These are phyloP conservation scores for Ceraceosorus bombacis DNA, from an alignment of 1,284 basidiomycete species.

Conservation along the genomic window DNA sequence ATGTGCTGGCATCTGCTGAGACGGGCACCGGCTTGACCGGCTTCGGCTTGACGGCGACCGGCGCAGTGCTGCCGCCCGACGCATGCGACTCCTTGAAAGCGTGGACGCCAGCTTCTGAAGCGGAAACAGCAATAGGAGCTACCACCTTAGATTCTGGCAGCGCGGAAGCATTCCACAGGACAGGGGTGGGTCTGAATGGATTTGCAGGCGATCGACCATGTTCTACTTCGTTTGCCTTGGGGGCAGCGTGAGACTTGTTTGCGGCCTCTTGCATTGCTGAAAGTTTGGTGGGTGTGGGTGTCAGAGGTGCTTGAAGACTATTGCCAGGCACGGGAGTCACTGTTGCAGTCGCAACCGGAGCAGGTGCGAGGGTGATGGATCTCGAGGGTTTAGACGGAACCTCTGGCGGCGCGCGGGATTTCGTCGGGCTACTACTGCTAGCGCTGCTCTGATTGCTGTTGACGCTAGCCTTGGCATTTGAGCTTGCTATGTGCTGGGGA, in stretches of 20 bases:
- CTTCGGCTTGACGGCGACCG: constrained; percentile 21
- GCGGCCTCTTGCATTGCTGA: too few relatives aligned
- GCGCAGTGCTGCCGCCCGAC: not conserved
- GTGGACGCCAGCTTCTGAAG: constrained; percentile 17
- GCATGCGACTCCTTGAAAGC: constrained; percentile 32
- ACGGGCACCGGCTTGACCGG: constrained; percentile 40
- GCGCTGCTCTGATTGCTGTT: not conserved
- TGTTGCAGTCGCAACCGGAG: not conserved
- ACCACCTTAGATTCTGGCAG: too few relatives aligned
- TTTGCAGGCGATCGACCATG: not conserved
- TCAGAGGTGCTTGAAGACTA: too few relatives aligned
- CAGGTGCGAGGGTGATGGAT: not conserved
- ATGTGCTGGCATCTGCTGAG: constrained; percentile 14
- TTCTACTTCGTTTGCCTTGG: too few relatives aligned
- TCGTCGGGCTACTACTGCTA: not conserved
- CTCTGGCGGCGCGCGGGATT: not conserved
- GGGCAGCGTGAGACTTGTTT: too few relatives aligned
- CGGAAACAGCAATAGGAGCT: constrained; percentile 7
- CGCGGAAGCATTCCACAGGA: too few relatives aligned
- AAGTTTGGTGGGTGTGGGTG: too few relatives aligned
- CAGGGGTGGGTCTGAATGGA: constrained; percentile 5
- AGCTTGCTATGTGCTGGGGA: not conserved
- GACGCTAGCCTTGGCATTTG: not conserved
- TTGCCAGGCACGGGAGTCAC: constrained; percentile 3
- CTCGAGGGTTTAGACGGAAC: not conserved